Evolutionary conservation across 73 alveolate species (phyloP).

Genomic region (Breviolum minutum): DNA sequence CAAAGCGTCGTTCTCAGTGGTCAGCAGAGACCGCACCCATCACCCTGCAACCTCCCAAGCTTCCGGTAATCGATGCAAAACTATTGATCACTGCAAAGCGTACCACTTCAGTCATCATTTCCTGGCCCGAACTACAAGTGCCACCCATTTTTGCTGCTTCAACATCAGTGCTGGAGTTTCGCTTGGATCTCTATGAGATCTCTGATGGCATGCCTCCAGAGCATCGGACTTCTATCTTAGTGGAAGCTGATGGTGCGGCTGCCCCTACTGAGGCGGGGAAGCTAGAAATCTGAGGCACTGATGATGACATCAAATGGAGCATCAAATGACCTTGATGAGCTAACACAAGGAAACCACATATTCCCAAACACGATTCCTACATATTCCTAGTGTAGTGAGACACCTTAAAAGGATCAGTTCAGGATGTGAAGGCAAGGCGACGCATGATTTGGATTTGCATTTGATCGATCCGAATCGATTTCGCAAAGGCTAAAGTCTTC

Average conservation of each 20-base stretch:
- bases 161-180: conserved; percentile 8
- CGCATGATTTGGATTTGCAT: too few species aligned
- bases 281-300: neutral
- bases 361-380: neutral
- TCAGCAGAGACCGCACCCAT: conserved; percentile 36
- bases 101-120: conserved; percentile 29
- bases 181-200: conserved; percentile 30
- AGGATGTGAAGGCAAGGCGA: too few species aligned
- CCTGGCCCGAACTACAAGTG: conserved; percentile 14
- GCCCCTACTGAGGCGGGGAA: neutral
- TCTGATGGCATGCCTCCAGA: neutral
- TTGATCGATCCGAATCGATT: too few species aligned
- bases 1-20: conserved; percentile 73
- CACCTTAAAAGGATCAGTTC: too few species aligned
- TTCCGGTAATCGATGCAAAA: neutral
- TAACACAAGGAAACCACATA: neutral
- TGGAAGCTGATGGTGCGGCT: conserved; percentile 7
- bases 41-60: neutral
- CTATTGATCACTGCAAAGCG: conserved; percentile 32
- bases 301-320: neutral
- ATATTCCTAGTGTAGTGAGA: too few species aligned
- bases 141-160: neutral
- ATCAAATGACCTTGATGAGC: too few species aligned
- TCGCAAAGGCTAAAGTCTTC: conserved; percentile 40
- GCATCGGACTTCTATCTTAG: conserved; percentile 62